Base-by-base conservation (phyloP, 768 basidiomycete species). In the Amanita jacksonii region DNA sequence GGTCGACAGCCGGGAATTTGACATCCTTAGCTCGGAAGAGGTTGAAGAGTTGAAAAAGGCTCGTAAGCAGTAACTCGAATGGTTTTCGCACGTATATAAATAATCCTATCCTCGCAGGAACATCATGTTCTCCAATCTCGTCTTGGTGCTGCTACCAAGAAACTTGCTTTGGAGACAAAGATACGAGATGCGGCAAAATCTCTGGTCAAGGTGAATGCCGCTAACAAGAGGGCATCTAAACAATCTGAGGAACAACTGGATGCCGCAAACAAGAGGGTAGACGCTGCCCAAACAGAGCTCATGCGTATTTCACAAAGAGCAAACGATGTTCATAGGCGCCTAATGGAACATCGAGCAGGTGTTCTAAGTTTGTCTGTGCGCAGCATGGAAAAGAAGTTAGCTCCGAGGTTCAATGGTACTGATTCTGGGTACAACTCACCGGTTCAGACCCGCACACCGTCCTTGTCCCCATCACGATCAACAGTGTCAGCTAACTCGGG, bases 131-230 rank as follows among this genome's bases (percentile, higher is more conserved):
- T 92, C 22, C 66, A 73, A 22, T 74, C 82, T 3, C 74, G 86
- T 10, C 64, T 81, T 8, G 71, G 66, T 27, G 81, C 83, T 18
- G 70, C 81, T 61, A 68, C 71, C 40, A 86, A 77, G 60, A 91
- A 86, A 56, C 72, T 93, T 43, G 67, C 74, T 2, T 72, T 87
- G 25, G 90, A 93, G 57, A 84, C 79, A 36, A 90, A 86, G 57
- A 89, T 93, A 24, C 86, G 90, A 18, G 88, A 92, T 51, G 89
- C 89, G 1, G 85, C 87, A 2, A 53, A 79, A 5, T 87, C 81
- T 12, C 72, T 92, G 3, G 72, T 81, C 42, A 79, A 73, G 61
- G 70, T 86, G 41, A 81, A 85, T 55, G 63, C 70, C 16, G 60
- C 73, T 5, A 69, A 78, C 57, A 78, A 73, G 57, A 72, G 66